phyloP scores from a whole-genome alignment of 257 asterid genomes.

The Scutellaria minor region DNA sequence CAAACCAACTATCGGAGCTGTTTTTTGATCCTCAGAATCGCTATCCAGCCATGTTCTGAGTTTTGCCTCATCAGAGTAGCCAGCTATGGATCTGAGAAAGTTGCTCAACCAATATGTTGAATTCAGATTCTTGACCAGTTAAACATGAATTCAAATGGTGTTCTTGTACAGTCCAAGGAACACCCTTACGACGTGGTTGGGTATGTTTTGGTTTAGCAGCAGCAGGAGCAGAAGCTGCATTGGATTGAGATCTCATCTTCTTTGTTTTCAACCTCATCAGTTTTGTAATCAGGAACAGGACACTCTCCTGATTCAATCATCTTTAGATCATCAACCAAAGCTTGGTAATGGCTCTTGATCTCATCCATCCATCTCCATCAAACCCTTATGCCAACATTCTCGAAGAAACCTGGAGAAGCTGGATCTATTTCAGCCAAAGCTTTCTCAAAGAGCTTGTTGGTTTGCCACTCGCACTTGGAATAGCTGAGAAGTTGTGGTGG shows the following conservation, averaged over 20 bases:
- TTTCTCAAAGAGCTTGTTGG: constrained; percentile 35
- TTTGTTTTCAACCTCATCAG: background rate
- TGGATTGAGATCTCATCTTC: constrained; percentile 12
- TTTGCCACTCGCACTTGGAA: too few species aligned
- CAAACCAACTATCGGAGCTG: constrained; percentile 15
- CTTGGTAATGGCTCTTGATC: constrained; percentile 37
- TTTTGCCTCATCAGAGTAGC: too few species aligned
- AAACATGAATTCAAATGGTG: constrained; percentile 28
- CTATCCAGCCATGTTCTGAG: constrained; percentile 19
- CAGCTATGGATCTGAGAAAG: constrained; percentile 9
- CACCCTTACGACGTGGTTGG: constrained; percentile 30
- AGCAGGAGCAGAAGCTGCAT: background rate
- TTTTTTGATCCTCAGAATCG: constrained; percentile 22
- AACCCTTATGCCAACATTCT: constrained; percentile 31
- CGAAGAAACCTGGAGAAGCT: constrained; percentile 26
- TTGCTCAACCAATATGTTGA: too few species aligned
- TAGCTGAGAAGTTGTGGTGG: too few species aligned
- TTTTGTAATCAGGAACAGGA: constrained; percentile 35
- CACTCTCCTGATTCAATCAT: constrained; percentile 37
- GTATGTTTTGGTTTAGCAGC: background rate
- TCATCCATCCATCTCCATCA: constrained; percentile 39
- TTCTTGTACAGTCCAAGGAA: constrained; percentile 55
- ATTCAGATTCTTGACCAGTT: too few species aligned
- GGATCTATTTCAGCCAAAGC: constrained; percentile 37
- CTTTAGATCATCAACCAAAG: constrained; percentile 33